A percentile compares a stretch with the other conserved stretches of the same genome.
These are phyloP conservation scores for Ceratobasidium sp. DNA, from an alignment of 1,284 basidiomycete species.

Conservation along the genomic window DNA sequence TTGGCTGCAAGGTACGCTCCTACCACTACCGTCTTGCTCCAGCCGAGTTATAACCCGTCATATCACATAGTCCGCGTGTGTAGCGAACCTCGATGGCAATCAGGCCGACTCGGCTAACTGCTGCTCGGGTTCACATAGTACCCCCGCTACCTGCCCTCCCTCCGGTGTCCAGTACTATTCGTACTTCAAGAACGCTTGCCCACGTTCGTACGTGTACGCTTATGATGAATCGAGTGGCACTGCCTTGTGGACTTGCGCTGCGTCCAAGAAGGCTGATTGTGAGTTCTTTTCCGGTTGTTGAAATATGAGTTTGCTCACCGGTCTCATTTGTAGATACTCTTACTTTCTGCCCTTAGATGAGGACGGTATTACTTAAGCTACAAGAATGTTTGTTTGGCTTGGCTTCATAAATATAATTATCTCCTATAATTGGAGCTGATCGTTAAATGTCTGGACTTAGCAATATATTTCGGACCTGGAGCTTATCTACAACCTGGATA, in stretches of 20 bases:
- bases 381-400: too few species aligned
- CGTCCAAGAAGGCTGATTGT: conserved; percentile 43
- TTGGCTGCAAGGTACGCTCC: conserved; percentile 66
- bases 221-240: conserved; percentile 29
- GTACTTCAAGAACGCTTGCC: conserved; percentile 5
- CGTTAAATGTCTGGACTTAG: too few species aligned
- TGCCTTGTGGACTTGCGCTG: conserved; percentile 27
- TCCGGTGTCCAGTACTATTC: too few species aligned
- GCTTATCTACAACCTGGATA: too few species aligned
- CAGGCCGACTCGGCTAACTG: conserved; percentile 67
- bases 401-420: too few species aligned
- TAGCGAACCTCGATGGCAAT: too few species aligned
- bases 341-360: conserved; percentile 55
- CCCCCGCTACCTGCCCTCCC: conserved; percentile 61
- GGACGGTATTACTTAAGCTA: too few species aligned
- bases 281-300: neutral
- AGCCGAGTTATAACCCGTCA: neutral
- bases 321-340: conserved; percentile 48
- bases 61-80: conserved; percentile 61
- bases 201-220: conserved; percentile 26
- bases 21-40: conserved; percentile 17
- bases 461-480: too few species aligned
- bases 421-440: too few species aligned
- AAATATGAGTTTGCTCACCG: conserved; percentile 48
- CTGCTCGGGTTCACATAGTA: conserved; percentile 67